phyloP scores from a whole-genome alignment of 768 basidiomycete genomes.

The Leccinum boreale region DNA sequence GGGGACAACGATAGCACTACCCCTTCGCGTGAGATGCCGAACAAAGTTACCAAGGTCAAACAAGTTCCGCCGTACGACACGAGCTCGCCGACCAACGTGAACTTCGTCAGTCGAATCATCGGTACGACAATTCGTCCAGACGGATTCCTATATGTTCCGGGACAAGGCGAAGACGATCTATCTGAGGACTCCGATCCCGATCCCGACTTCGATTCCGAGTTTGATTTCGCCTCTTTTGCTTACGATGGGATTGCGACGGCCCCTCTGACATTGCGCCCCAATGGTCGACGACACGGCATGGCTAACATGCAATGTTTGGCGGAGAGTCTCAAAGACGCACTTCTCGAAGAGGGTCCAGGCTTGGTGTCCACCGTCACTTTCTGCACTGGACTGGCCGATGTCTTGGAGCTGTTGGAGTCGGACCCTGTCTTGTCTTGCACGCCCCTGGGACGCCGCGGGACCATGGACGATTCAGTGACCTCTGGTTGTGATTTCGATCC shows the following conservation, averaged over 20 bases:
- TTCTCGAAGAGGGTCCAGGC: neutral
- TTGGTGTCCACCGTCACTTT: neutral
- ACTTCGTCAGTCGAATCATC: conserved; percentile 15
- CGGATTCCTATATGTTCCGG: conserved; percentile 13
- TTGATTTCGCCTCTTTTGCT: neutral
- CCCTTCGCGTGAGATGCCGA: neutral
- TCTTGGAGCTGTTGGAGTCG: neutral
- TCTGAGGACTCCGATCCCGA: neutral
- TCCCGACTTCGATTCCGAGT: neutral
- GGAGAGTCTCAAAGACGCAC: neutral
- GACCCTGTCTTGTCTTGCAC: neutral
- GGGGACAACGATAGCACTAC: neutral
- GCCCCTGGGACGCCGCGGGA: neutral
- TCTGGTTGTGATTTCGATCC: too few relatives aligned
- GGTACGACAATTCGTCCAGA: conserved; percentile 7
- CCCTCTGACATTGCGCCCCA: neutral
- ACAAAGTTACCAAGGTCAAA: neutral
- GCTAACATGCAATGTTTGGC: conserved; percentile 4
- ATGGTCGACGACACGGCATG: conserved; percentile 10
- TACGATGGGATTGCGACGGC: neutral
- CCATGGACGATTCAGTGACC: neutral
- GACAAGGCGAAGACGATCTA: neutral
- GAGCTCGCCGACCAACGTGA: neutral
- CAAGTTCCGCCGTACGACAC: conserved; percentile 16
- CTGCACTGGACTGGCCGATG: neutral